Percentiles rank a stretch among this genome's conserved stretches.
These are phyloP conservation scores for Gossypium aridum DNA, from an alignment of 441 rosid genomes.

Conservation along the genomic window DNA sequence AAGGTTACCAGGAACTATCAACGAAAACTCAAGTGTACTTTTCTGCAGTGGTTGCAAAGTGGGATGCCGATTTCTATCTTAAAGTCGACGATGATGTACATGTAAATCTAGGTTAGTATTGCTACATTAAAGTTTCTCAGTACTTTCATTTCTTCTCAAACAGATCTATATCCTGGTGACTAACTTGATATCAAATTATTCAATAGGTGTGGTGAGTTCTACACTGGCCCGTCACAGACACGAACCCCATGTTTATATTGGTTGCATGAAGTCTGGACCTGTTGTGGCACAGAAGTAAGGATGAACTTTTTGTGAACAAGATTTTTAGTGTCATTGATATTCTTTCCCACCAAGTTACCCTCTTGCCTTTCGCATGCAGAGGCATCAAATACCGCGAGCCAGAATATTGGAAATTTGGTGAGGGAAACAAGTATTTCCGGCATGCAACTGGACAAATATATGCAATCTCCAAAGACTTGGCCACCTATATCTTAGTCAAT, in stretches of 20 bases:
- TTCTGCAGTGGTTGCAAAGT: constrained; percentile 67
- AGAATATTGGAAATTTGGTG: constrained; percentile 91
- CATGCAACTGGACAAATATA: constrained; percentile 90
- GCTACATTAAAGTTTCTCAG: background rate
- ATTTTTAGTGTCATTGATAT: background rate
- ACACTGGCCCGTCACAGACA: constrained; percentile 83
- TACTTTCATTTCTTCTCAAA: background rate
- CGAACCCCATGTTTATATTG: constrained; percentile 73
- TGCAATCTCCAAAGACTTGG: constrained; percentile 81
- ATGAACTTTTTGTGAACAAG: background rate
- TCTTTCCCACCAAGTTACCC: background rate
- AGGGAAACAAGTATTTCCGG: constrained; percentile 80
- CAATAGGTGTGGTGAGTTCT: constrained; percentile 79
- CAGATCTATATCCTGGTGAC: background rate
- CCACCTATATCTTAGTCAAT: constrained; percentile 76
- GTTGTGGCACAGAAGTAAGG: constrained; percentile 83
- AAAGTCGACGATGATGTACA: constrained; percentile 95
- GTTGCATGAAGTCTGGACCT: constrained; percentile 97
- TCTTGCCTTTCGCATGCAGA: constrained; percentile 30
- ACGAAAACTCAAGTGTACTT: constrained; percentile 81
- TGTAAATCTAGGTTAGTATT: constrained; percentile 74
- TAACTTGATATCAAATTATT: constrained; percentile 15
- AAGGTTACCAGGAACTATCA: constrained; percentile 83
- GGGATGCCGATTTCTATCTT: constrained; percentile 96
- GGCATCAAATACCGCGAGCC: constrained; percentile 88